These are phyloP conservation scores for Boletus rex-veris DNA, from an alignment of 768 basidiomycete genomes.

Conservation along the genomic window DNA sequence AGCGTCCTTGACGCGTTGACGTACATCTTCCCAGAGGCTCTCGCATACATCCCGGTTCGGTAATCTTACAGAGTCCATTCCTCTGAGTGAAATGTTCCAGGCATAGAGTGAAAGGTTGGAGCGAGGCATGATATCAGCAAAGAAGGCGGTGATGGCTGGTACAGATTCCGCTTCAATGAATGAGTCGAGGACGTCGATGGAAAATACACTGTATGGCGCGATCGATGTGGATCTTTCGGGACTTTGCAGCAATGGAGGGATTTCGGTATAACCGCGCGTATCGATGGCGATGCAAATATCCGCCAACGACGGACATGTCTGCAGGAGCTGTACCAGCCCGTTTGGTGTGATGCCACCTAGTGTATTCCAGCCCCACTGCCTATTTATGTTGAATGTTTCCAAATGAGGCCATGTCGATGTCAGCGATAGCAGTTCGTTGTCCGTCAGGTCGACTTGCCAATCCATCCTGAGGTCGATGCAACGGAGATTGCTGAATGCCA, in stretches of 20 bases:
- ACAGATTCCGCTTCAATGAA: background rate
- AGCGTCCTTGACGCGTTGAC: too few species aligned
- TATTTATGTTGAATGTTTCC: background rate
- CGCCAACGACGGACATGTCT: background rate
- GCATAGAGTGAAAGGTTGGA: too few species aligned
- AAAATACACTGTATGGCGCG: too few species aligned
- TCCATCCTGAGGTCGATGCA: too few species aligned
- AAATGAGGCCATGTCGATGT: background rate
- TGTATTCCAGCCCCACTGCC: background rate
- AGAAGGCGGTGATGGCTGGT: background rate
- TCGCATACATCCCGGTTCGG: too few species aligned
- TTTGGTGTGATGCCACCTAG: background rate
- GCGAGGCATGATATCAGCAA: background rate
- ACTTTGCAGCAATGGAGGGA: too few species aligned
- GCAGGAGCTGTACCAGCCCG: background rate
- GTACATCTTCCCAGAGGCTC: too few species aligned
- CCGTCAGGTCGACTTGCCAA: background rate
- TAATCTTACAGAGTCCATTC: too few species aligned
- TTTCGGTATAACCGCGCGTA: too few species aligned
- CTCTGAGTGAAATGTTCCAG: too few species aligned
- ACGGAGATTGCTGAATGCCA: too few species aligned
- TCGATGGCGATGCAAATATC: background rate
- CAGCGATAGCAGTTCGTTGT: background rate
- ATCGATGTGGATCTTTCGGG: too few species aligned
- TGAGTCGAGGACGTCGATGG: background rate